Percentiles rank a stretch among this genome's conserved stretches.
These are phyloP conservation scores for Sequoiadendron giganteum DNA, from an alignment of 75 land plant genomes.

Conservation along the genomic window DNA sequence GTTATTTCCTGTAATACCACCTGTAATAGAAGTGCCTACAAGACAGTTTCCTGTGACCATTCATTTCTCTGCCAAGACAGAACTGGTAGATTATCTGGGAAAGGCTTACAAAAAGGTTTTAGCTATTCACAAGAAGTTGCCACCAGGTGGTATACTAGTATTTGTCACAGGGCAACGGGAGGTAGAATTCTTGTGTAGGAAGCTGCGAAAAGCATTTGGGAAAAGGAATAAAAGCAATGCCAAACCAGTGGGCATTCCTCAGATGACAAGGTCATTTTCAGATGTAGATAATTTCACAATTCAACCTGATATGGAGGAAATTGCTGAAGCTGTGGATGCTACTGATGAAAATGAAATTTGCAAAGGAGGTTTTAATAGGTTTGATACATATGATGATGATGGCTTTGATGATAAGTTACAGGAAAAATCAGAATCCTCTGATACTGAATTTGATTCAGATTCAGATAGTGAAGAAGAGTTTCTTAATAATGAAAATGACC, in stretches of 20 bases:
- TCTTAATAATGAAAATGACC: neutral
- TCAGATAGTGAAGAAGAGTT: constrained; percentile 22
- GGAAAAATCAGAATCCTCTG: constrained; percentile 26
- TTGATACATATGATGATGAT: constrained; percentile 35
- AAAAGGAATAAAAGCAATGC: constrained; percentile 16
- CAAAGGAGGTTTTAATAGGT: constrained; percentile 24
- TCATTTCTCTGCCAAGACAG: constrained; percentile 89
- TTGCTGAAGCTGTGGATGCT: constrained; percentile 58
- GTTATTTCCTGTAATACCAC: constrained; percentile 71
- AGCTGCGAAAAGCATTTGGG: constrained; percentile 62
- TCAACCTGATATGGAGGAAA: constrained; percentile 37
- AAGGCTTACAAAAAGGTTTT: constrained; percentile 89
- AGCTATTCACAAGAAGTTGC: constrained; percentile 86
- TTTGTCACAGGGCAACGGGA: constrained; percentile 98
- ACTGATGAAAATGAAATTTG: constrained; percentile 12
- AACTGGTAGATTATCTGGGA: constrained; percentile 80
- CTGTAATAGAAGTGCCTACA: constrained; percentile 83
- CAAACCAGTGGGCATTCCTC: neutral
- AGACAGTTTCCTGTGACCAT: constrained; percentile 91
- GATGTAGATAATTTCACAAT: constrained; percentile 14
- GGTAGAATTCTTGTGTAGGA: constrained; percentile 79
- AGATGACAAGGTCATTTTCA: constrained; percentile 2
- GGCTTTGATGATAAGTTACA: constrained; percentile 20
- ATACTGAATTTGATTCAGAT: constrained; percentile 51
- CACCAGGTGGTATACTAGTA: constrained; percentile 96